phyloP scores from a whole-genome alignment of 2,329 filamentous ascomycete species.

The Penicillium sp. region DNA sequence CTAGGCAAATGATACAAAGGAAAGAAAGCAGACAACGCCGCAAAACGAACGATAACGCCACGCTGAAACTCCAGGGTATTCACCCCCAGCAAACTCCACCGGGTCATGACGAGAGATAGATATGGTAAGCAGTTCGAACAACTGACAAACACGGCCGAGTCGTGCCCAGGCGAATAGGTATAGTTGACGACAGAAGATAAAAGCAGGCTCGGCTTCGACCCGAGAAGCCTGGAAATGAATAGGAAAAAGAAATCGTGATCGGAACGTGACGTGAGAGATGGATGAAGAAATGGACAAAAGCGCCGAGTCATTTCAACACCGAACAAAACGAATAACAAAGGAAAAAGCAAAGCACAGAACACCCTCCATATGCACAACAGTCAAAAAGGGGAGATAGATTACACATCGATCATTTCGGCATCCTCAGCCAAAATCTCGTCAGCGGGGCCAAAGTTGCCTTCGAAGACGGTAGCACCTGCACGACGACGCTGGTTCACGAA shows the following conservation, averaged over 20 bases:
- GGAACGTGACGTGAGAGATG: constrained; percentile 24
- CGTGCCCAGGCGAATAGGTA: background rate
- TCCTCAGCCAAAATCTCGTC: constrained; percentile 64
- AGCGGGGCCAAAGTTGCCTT: constrained; percentile 90
- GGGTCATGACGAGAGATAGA: constrained; percentile 20
- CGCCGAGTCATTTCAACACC: constrained; percentile 27
- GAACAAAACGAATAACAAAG: constrained; percentile 28
- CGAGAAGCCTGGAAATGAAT: constrained; percentile 13
- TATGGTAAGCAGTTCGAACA: constrained; percentile 8
- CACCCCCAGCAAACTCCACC: constrained; percentile 26
- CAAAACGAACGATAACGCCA: constrained; percentile 22
- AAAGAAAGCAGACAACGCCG: constrained; percentile 14
- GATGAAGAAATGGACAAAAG: constrained; percentile 21
- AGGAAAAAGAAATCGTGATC: constrained; percentile 19
- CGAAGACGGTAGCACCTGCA: constrained; percentile 90
- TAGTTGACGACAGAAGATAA: constrained; percentile 8
- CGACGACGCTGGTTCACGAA: constrained; percentile 80
- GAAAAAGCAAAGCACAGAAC: constrained; percentile 28
- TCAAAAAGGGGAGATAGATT: constrained; percentile 30
- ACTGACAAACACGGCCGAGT: background rate
- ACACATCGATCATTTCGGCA: constrained; percentile 68
- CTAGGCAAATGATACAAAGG: constrained; percentile 26
- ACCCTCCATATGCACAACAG: constrained; percentile 40
- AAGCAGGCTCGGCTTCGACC: constrained; percentile 12
- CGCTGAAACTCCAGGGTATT: constrained; percentile 23